Evolutionary conservation across 495 filamentous ascomycete species (phyloP).

Genomic region (Cercophora sp.): DNA sequence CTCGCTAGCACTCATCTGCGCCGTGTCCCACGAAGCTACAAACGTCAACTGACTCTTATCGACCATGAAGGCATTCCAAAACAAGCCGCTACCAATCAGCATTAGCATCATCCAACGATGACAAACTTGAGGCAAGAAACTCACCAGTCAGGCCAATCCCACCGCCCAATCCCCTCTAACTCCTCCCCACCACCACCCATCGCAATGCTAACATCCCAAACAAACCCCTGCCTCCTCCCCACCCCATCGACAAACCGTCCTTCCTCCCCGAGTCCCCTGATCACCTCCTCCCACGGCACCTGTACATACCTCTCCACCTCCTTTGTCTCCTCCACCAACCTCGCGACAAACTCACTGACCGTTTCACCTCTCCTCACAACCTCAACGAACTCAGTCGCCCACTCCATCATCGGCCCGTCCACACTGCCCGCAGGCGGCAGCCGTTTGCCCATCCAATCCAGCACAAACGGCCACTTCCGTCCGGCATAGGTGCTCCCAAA

Average conservation of each 20-base stretch:
- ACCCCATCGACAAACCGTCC: slow-evolving; percentile 13
- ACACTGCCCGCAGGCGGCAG: slow-evolving; percentile 22
- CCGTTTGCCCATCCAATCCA: slow-evolving; percentile 12
- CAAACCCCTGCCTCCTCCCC: slow-evolving; percentile 17
- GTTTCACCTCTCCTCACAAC: slow-evolving; percentile 9
- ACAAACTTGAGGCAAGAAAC: no score
- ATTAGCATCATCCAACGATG: no score
- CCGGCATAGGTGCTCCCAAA: slow-evolving; percentile 18
- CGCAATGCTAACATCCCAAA: slow-evolving; percentile 19
- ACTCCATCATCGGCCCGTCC: slow-evolving; percentile 20
- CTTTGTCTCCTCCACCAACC: slow-evolving; percentile 10
- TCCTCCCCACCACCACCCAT: neutral
- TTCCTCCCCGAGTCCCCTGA: slow-evolving; percentile 19
- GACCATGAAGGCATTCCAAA: slow-evolving; percentile 21
- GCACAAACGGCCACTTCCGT: slow-evolving; percentile 26
- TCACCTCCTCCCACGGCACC: slow-evolving; percentile 17
- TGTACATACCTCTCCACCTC: slow-evolving; percentile 15
- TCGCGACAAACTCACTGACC: slow-evolving; percentile 6
- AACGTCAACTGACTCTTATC: slow-evolving; percentile 16
- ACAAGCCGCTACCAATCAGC: no score
- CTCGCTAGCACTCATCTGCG: slow-evolving; percentile 18
- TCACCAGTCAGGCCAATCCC: slow-evolving; percentile 24
- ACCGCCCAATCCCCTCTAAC: slow-evolving; percentile 11
- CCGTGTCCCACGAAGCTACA: slow-evolving; percentile 23
- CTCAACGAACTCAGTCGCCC: slow-evolving; percentile 18